Conservation (phyloP, 2,329 filamentous ascomycete species). For the Aureobasidium mangrovei region DNA sequence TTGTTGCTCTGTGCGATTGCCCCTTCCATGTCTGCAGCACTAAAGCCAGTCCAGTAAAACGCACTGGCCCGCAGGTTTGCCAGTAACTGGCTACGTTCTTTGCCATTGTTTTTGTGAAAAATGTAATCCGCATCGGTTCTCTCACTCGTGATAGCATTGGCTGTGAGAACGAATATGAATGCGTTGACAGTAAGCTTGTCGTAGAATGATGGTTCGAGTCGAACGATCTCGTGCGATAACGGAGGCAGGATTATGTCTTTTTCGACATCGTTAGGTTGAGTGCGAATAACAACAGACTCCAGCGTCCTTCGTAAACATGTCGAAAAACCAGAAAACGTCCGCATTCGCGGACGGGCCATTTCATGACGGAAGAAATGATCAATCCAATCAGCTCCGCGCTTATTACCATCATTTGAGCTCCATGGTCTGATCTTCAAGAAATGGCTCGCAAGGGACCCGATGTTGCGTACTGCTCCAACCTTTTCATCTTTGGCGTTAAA, state of each 20-base stretch:
- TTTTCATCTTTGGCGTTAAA: conserved; percentile 34
- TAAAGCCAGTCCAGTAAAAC: conserved; percentile 78
- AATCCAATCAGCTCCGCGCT: conserved; percentile 60
- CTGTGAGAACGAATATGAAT: conserved; percentile 74
- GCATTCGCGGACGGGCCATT: conserved; percentile 38
- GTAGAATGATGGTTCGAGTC: conserved; percentile 73
- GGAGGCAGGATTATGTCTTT: conserved; percentile 57
- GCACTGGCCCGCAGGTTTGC: conserved; percentile 73
- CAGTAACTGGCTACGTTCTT: conserved; percentile 58
- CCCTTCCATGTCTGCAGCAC: conserved; percentile 50
- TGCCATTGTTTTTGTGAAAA: conserved; percentile 67
- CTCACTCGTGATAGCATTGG: conserved; percentile 84
- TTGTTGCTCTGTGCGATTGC: conserved; percentile 57
- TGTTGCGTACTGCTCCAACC: conserved; percentile 47
- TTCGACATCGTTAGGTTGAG: conserved; percentile 62
- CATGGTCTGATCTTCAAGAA: conserved; percentile 74
- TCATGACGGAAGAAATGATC: conserved; percentile 55
- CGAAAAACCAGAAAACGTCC: conserved; percentile 45
- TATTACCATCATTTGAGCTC: conserved; percentile 47
- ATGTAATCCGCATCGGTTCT: conserved; percentile 78
- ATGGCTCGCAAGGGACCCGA: conserved; percentile 53
- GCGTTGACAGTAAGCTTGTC: conserved; percentile 77
- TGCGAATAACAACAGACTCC: conserved; percentile 74
- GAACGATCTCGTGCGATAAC: conserved; percentile 61
- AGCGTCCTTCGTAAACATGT: conserved; percentile 59